Evolutionary conservation across 805 yeast species (phyloP).

Genomic region (Geotrichum ghanense): DNA sequence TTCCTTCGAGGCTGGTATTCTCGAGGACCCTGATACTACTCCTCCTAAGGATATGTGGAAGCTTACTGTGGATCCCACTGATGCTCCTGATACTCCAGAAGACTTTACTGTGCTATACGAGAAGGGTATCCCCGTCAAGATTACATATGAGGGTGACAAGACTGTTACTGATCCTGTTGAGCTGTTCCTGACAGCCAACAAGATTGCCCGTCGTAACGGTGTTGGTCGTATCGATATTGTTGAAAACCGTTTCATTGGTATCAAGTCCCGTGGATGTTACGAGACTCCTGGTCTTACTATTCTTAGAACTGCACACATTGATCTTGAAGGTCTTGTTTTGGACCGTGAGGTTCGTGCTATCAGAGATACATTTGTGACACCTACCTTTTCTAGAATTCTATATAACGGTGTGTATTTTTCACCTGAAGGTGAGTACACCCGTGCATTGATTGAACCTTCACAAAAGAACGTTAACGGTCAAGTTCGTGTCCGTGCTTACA

Average conservation of each 20-base stretch:
- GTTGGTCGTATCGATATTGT: constrained; percentile 99
- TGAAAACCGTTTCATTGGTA: constrained; percentile 97
- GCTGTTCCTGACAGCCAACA: constrained; percentile 83
- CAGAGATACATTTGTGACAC: constrained; percentile 93
- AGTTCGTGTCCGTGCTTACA: constrained; percentile 88
- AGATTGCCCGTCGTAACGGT: constrained; percentile 97
- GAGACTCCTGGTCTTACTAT: constrained; percentile 98
- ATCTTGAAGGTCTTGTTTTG: constrained; percentile 90
- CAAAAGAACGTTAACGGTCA: constrained; percentile 93
- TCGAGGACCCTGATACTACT: constrained; percentile 96
- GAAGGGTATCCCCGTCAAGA: constrained; percentile 80
- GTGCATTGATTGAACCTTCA: constrained; percentile 71
- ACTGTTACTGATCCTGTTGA: constrained; percentile 80
- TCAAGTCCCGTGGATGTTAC: constrained; percentile 98
- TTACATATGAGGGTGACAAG: constrained; percentile 47
- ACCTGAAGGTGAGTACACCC: constrained; percentile 95
- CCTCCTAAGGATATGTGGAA: constrained; percentile 99
- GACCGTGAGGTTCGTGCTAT: constrained; percentile 97
- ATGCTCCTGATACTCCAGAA: constrained; percentile 92
- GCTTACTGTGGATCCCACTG: constrained; percentile 88
- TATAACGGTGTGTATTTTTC: constrained; percentile 98
- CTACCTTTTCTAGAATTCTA: constrained; percentile 76
- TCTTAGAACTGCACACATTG: constrained; percentile 89
- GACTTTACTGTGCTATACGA: constrained; percentile 70
- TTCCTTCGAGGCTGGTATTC: constrained; percentile 97